Conservation (phyloP, 2,329 filamentous ascomycete species). For the Phoma sp. region DNA sequence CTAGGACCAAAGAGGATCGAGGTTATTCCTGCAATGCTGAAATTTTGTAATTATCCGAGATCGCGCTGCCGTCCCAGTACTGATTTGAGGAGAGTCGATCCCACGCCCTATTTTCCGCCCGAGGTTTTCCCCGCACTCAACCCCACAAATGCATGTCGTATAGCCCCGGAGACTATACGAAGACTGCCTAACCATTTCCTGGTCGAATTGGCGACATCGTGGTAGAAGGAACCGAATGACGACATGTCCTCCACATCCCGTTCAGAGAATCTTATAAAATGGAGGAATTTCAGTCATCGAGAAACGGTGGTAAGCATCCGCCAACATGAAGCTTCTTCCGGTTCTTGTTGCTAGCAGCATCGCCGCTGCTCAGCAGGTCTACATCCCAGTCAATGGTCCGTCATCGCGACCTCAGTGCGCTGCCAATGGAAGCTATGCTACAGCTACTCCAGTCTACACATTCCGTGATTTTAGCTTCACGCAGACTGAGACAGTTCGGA, state of each 20-base stretch:
- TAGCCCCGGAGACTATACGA: neutral
- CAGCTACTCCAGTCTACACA: constrained; percentile 35
- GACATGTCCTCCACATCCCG: neutral
- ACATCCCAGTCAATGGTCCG: constrained; percentile 39
- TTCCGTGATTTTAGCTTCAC: constrained; percentile 46
- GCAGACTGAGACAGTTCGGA: constrained; percentile 49
- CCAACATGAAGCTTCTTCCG: constrained; percentile 22
- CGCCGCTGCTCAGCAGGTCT: constrained; percentile 45
- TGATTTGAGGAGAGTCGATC: too few species aligned
- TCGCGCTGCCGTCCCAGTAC: too few species aligned
- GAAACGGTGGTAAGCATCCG: neutral
- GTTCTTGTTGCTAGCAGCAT: constrained; percentile 16
- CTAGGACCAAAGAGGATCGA: too few species aligned
- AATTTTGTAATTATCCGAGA: too few species aligned
- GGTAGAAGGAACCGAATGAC: neutral
- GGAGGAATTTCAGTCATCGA: neutral
- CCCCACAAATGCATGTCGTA: neutral
- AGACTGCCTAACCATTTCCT: neutral
- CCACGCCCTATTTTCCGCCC: too few species aligned
- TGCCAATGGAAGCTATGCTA: constrained; percentile 31
- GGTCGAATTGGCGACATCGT: neutral
- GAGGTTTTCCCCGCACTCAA: neutral
- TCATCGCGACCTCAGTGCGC: constrained; percentile 37
- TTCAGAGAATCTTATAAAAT: constrained; percentile 1
- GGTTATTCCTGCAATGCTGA: too few species aligned